A percentile compares a stretch with the other conserved stretches of the same genome.
Conservation (phyloP, 2,329 filamentous ascomycete species). For the Helicocarpus griseus region DNA sequence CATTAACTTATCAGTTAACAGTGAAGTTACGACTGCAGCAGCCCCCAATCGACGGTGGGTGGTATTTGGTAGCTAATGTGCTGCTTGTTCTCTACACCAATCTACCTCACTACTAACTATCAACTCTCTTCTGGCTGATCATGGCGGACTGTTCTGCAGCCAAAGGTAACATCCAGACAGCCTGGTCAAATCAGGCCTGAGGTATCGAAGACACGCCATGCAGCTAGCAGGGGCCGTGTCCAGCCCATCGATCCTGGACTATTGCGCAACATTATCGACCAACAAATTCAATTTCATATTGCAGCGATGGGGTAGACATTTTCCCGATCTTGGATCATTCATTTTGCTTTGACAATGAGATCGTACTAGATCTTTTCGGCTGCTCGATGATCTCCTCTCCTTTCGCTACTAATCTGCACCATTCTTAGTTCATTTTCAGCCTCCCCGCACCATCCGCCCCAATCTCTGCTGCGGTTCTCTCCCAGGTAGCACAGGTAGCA, state of each 20-base stretch:
- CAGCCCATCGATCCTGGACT: neutral
- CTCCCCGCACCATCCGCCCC: neutral
- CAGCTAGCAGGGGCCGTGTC: neutral
- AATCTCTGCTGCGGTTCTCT: neutral
- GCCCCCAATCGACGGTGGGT: too few relatives aligned
- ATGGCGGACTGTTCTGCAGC: too few relatives aligned
- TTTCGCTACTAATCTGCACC: neutral
- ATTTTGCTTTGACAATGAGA: neutral
- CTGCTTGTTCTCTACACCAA: too few relatives aligned
- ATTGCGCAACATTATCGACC: neutral
- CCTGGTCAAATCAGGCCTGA: neutral
- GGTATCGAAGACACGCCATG: neutral
- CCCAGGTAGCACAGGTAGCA: neutral
- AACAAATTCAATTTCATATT: neutral
- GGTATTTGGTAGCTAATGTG: too few relatives aligned
- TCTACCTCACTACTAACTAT: too few relatives aligned
- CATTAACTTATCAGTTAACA: too few relatives aligned
- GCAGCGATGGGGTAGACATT: neutral
- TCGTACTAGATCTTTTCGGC: too few relatives aligned
- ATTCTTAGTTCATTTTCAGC: neutral
- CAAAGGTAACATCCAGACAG: neutral
- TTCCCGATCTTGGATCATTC: too few relatives aligned
- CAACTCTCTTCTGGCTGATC: too few relatives aligned
- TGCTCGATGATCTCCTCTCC: too few relatives aligned
- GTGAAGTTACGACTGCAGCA: too few relatives aligned